Evolutionary conservation across 345 rosid genomes (phyloP), one percentile per base, ranked within the genome.

Genomic region (Fremontodendron californicum): DNA sequence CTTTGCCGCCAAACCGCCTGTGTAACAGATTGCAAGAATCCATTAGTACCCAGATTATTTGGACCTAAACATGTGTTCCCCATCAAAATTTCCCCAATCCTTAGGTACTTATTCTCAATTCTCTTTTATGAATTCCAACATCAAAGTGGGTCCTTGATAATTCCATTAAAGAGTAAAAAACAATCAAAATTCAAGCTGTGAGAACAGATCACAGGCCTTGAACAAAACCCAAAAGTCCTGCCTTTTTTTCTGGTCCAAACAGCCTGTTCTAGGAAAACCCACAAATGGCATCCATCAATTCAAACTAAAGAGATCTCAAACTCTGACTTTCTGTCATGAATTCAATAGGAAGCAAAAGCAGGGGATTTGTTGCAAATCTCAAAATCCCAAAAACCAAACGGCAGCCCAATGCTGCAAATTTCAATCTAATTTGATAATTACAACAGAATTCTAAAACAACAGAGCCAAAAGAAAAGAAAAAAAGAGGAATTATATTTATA

Each of bases 31-130:
- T 89, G 88, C 2, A 94, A 69, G 83, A 94, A 94, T 78, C 97
- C 98, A 74, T 81, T 86, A 70, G 81, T 52, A 21, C 85, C 85
- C n/a, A 87, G 85, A 78, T 54, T 10, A 68, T 82, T 93, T 77
- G 98, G 98, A 19, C 97, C 98, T 29, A 88, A 87, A 74, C 98
- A 94, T 75, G 90, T 83, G 81, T 93, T 94, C 82, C 97, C 98
- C 97, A 94, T 94, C 81, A 79, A 86, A 78, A 33, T 31, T 48
- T 18, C 54, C 39, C 42, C 29, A 73, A 75, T 71, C 23, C 74
- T 82, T 77, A 83, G 29, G 75, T 80, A 86, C 82, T 82, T 48
- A 62, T 27, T 29, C 46, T 52, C 27, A 73, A 19, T 82, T 65
- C 75, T 57, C 73, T 27, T 76, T 51, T 64, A 31, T 27, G 71